These are phyloP conservation scores for Cyclotella distinguenda DNA, from an alignment of 108 stramenopile species.

Conservation along the genomic window DNA sequence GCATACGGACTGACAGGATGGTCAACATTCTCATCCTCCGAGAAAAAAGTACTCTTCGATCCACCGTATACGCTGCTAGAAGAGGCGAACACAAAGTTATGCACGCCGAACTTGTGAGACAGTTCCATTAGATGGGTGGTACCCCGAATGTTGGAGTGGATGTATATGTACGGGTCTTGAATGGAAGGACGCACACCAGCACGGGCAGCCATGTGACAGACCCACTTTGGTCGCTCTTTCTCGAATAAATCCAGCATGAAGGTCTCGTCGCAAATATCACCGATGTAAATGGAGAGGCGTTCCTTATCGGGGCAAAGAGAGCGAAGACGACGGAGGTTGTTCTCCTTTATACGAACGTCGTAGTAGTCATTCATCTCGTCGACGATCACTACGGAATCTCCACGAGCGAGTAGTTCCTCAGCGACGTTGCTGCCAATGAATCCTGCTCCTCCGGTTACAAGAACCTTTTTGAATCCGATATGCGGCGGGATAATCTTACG, in stretches of 20 bases:
- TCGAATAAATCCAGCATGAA: constrained; percentile 85
- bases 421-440: constrained; percentile 94
- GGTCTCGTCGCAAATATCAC: constrained; percentile 93
- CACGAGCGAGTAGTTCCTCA: constrained; percentile 80
- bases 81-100: constrained; percentile 96
- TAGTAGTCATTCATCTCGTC: constrained; percentile 99
- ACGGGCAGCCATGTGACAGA: constrained; percentile 97
- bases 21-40: constrained; percentile 93
- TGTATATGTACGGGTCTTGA: constrained; percentile 96
- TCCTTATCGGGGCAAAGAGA: constrained; percentile 44
- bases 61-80: constrained; percentile 96
- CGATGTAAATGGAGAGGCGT: constrained; percentile 68
- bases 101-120: constrained; percentile 70
- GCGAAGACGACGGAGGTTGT: constrained; percentile 71
- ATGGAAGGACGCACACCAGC: constrained; percentile 93
- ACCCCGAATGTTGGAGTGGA: constrained; percentile 94
- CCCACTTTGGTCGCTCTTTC: constrained; percentile 74
- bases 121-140: constrained; percentile 94
- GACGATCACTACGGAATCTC: constrained; percentile 94
- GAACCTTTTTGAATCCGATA: constrained; percentile 84
- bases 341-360: constrained; percentile 87
- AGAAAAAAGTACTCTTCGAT: constrained; percentile 85
- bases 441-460: constrained; percentile 98
- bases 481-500: constrained; percentile 54
- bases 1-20: constrained; percentile 97